A percentile compares a stretch with the other conserved stretches of the same genome.
These are phyloP conservation scores for Mycena filopes DNA, from an alignment of 768 basidiomycete species.

Conservation along the genomic window DNA sequence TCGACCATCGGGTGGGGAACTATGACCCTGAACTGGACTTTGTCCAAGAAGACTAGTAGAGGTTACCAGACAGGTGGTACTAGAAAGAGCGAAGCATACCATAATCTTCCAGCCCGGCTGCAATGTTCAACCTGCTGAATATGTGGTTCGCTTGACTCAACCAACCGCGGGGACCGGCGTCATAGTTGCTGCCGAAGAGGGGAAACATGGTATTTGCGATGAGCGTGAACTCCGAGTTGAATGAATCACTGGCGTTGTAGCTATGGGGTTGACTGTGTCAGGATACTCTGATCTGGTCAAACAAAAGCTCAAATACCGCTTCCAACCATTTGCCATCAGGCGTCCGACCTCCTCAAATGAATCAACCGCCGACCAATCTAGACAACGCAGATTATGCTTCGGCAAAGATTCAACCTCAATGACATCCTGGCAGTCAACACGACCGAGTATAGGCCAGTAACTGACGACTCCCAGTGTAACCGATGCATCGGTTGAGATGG, in stretches of 20 bases:
- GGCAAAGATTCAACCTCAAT: not conserved
- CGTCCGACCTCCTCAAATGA: not conserved
- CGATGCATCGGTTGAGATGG: too few species aligned
- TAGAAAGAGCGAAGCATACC: not conserved
- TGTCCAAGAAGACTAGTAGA: not conserved
- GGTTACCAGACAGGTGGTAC: too few species aligned
- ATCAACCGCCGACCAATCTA: not conserved
- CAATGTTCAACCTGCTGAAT: not conserved
- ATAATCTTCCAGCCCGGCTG: not conserved
- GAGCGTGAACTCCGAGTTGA: not conserved
- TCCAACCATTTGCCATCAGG: slow-evolving; percentile 3
- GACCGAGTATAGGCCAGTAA: too few species aligned
- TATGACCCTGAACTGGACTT: not conserved
- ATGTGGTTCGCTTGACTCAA: slow-evolving; percentile 7
- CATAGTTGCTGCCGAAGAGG: too few species aligned
- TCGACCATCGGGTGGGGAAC: not conserved
- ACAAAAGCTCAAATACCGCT: not conserved
- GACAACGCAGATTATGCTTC: not conserved
- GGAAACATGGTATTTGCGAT: too few species aligned
- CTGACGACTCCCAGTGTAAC: too few species aligned
- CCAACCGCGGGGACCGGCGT: not conserved
- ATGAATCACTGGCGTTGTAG: not conserved
- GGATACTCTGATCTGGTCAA: too few species aligned
- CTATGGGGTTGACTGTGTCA: not conserved
- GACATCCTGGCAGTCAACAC: too few species aligned